Base-by-base conservation (phyloP, 2,329 filamentous ascomycete genomes). In the Kalmusia sp. region DNA sequence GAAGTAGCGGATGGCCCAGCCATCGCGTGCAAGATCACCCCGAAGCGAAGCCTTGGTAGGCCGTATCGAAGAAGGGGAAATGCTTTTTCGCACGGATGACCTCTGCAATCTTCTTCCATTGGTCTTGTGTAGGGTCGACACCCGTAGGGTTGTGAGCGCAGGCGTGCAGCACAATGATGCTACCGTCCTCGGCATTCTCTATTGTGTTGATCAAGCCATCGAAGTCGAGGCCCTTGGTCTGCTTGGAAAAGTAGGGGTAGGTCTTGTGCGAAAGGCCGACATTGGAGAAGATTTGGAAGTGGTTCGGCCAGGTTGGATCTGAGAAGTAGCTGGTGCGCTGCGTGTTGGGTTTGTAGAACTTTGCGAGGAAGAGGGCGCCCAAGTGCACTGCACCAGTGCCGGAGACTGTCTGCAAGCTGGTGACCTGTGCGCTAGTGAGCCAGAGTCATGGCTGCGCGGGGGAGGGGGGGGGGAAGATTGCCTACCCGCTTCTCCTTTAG, bases 101-200 rank as follows among this genome's bases (percentile, higher is more conserved):
- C 37, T 82, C 76, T 47, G 93, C 92, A 57, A 99, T 87, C 78
- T 96, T 85, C 76, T 89, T 91, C 95, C 95, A 99, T 80, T 99
- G 95, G 49, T 93, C 91, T 63, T 89, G 82, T 17, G 93, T 96
- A 6, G 93, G 93, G 77, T 99, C 95, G 59, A 99, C 93, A 54
- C 95, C 95, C 1, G 95, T 99, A 30, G 95, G 95, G 81, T 99
- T 99, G 82, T 99, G 95, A 31, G 95, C 95, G 75, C 95, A 99
- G 59, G 92, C 91, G 79, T 98, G 95, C 33, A 98, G 85, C 38
- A 98, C 84, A 74, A 99, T 88, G 74, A 99, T 87, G 72, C 91
- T 93, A 64, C 87, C 87, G 47, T 90, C 82, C 3, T 91, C 88
- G 6, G 93, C 93, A 56, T 58, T 65, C 56, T 84, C 76, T 46